Evolutionary conservation across 2,329 filamentous ascomycete genomes (phyloP), one percentile per base, ranked within the genome.

Genomic region (Sclerotinia sclerotiorum): DNA sequence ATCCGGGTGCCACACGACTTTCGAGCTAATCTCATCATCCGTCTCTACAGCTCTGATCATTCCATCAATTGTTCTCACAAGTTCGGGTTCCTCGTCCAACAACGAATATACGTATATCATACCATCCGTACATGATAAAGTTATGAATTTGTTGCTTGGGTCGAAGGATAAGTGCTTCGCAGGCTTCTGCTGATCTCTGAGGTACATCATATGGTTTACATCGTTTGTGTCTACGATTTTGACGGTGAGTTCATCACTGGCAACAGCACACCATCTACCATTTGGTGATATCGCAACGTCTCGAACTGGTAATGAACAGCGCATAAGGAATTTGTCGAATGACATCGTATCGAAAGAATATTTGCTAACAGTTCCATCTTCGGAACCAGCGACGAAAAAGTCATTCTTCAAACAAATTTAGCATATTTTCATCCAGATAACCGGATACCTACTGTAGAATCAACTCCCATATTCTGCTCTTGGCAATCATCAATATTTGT

Each of bases 301-400:
- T 75, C 95, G 87, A 44, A 97, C 87, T 0, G 95, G 92, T 3
- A 97, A 82, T n/a, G 93, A 89, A 69, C 90, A 92, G 72, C 95
- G 89, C 35, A 93, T 85, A 63, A 99, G 85, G 72, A 96, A 90
- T 69, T 90, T 89, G 71, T 97, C 92, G 80, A 96, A 92, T 39
- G 83, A 79, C 75, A 89, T 89, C 3, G 87, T 87, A 68, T 87
- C 84, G 62, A 97, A 84, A n/a, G 91, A 91, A 82, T 96, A 99
- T 74, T 93, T 88, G 82, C 91, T 97, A 75, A 99, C 93, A n/a
- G 91, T 95, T 76, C 96, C 95, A 80, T 98, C 94, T 79, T 99
- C 94, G 27, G 92, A 92, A 39, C 93, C 95, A 70, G 93, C 88
- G 56, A 98, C 87, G 77, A 97, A 97, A 79, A 91, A 93, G 70